A percentile compares a stretch with the other conserved stretches of the same genome.
Conservation (phyloP, 306 rosid genomes). For the Ormosia semicastrata region DNA sequence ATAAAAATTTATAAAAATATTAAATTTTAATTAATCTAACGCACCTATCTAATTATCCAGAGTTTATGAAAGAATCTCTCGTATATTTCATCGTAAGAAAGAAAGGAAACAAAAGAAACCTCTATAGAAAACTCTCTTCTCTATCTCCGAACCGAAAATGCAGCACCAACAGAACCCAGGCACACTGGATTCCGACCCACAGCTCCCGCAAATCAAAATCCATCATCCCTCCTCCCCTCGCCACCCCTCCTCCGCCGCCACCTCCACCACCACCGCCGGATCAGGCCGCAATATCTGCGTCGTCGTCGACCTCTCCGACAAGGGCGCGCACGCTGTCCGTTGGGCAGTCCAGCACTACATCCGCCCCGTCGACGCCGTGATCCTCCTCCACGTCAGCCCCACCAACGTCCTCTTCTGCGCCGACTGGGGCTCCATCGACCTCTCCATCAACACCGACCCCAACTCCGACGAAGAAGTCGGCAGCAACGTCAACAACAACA, state of each 20-base stretch:
- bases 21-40: no score
- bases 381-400: conserved; percentile 97
- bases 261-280: conserved; percentile 62
- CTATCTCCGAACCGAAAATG: conserved; percentile 14
- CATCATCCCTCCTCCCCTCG: conserved; percentile 93
- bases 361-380: conserved; percentile 95
- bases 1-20: no score
- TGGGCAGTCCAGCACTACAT: conserved; percentile 97
- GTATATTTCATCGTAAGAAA: neutral
- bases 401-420: conserved; percentile 95
- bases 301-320: conserved; percentile 95
- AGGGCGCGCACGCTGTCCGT: conserved; percentile 90
- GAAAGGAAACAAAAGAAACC: neutral
- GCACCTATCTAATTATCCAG: no score
- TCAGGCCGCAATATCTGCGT: conserved; percentile 96
- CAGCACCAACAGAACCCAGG: conserved; percentile 40
- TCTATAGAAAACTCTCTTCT: conserved; percentile 22
- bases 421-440: conserved; percentile 94
- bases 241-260: conserved; percentile 76
- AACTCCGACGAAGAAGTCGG: no score
- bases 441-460: conserved; percentile 59
- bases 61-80: no score
- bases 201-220: conserved; percentile 81
- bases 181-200: conserved; percentile 64
- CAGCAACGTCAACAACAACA: neutral